Evolutionary conservation across 208 protist species (phyloP).

Genomic region (Trypanosomatidae sp.): DNA sequence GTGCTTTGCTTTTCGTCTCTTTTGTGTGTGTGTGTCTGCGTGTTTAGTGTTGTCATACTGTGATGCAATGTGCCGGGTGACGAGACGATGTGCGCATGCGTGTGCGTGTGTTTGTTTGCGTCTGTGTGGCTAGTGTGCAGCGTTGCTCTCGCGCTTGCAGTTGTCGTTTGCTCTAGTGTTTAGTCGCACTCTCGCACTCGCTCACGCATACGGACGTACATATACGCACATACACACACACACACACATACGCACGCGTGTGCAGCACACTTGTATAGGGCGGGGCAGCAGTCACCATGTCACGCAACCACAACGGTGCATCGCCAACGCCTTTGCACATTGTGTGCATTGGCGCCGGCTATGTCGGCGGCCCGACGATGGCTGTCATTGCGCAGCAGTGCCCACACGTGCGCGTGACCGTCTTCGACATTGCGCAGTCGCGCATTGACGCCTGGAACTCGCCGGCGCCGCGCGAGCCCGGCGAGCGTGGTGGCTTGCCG

Average conservation of each 20-base stretch:
- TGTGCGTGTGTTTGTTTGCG: too few species aligned
- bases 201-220: background rate
- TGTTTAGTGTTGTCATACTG: too few species aligned
- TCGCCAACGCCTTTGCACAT: conserved; percentile 33
- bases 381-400: conserved; percentile 92
- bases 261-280: background rate
- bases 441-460: conserved; percentile 92
- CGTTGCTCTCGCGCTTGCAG: too few species aligned
- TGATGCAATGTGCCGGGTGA: too few species aligned
- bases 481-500: conserved; percentile 33
- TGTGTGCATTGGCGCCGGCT: conserved; percentile 87
- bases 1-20: too few species aligned
- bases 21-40: too few species aligned
- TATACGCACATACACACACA: conserved; percentile 5
- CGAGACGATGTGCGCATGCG: too few species aligned
- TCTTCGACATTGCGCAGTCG: conserved; percentile 86
- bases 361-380: conserved; percentile 96
- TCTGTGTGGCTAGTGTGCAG: too few species aligned
- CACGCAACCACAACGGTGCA: background rate
- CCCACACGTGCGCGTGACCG: conserved; percentile 81
- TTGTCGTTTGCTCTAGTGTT: too few species aligned
- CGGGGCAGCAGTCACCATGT: background rate
- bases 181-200: too few species aligned
- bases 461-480: conserved; percentile 6
- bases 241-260: background rate